Base-by-base conservation (phyloP, 2,329 filamentous ascomycete genomes). In the Dactylellina sp. region DNA sequence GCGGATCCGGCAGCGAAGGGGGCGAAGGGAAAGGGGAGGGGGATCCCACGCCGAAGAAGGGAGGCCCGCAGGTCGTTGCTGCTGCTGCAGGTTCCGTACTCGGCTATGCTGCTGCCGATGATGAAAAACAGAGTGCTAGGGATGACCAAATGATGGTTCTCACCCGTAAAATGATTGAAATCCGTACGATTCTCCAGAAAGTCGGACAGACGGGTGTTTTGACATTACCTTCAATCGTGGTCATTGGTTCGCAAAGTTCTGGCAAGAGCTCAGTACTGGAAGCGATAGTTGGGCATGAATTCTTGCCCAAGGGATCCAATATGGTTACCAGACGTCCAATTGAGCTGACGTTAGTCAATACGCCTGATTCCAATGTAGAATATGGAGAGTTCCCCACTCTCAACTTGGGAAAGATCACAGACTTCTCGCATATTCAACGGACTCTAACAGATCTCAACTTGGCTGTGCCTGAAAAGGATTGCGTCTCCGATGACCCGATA, bases 101-200 rank as follows among this genome's bases (percentile, higher is more conserved):
- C 80, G 92, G 90, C 39, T 90, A 93, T 78, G 89, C 92, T 20
- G 85, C 89, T 66, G 87, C 88, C 1, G 82, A 84, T 2, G 85
- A 87, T 40, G 88, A 90, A 37, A 87, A 89, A 64, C 88, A 91
- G 79, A 85, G 86, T 53, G 91, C 92, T 16, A 88, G 89, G 78
- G 95, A 99, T 79, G 95, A 99, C 80, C 95, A 99, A 82, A 99
- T 99, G 94, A 99, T 99, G 95, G 86, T 97, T 77, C 84, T 99
- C 79, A 99, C 96, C 1, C 94, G 95, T 83, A 98, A 98, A 83
- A 99, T 99, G 95, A 99, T 99, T 79, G 95, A 99, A 83, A 98
- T 99, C 66, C 86, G 96, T 77, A 93, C 89, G 77, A 92, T 99
- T 65, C 85, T 99, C 22, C 91, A 96, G 79, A 92, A 89, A 24